Evolutionary conservation across 2,329 filamentous ascomycete genomes (phyloP), one percentile per base, ranked within the genome.

Genomic region (Calonectria naviculata): DNA sequence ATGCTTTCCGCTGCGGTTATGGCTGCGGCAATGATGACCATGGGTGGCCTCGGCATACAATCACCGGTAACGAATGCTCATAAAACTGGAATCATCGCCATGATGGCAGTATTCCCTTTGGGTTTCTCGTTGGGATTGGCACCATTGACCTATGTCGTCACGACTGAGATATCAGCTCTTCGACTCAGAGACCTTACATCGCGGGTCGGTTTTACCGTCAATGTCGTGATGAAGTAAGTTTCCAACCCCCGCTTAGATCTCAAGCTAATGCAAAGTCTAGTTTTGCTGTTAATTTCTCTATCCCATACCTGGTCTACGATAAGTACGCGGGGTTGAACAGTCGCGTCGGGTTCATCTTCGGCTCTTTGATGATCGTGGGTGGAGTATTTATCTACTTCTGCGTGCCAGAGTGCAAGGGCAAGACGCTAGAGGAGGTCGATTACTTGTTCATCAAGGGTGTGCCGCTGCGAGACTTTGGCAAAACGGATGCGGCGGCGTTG

Each of bases 31-130:
- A 78, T 80, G 52, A 72, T 71, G 13, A 74, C 73, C 0, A 80
- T 80, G 79, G 79, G 79, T 1, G 66, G 74, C 0, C 31, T 80
- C 1, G 77, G 79, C 1, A 75, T 74, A 0, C 70, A 79, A 0
- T 58, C 52, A 17, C 42, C 66, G 0, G 68, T 76, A 4, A 26
- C 73, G 1, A 38, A 66, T 4, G 4, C 69, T 2, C 65, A 65
- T 0, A 80, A 80, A 29, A 74, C 72, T 3, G 78, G 71, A 1
- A 71, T 80, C 1, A 64, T 80, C 0, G 73, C 76, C 0, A 77
- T 80, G 75, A 74, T 78, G 12, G 75, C 77, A 0, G 15, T 80
- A 2, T 80, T 77, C n/a, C 71, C 73, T 1, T 47, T 42, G 0
- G 71, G 75, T 0, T 76, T 75, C n/a, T 36, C 52, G 0, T 46